phyloP scores from a whole-genome alignment of 2,329 filamentous ascomycete species.

The Ceratocystiopsis sp. region DNA sequence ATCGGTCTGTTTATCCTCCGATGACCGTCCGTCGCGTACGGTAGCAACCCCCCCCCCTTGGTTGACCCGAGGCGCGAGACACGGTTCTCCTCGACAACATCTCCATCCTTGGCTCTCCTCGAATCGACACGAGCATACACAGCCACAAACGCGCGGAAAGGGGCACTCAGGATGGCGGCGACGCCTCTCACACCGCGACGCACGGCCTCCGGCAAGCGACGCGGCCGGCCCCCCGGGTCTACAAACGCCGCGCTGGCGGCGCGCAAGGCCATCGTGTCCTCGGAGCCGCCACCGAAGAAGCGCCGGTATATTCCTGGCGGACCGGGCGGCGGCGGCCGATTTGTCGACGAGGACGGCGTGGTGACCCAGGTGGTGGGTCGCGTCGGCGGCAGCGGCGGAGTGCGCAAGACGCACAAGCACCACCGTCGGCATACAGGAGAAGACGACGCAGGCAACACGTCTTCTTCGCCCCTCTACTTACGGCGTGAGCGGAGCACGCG shows the following conservation, averaged over 20 bases:
- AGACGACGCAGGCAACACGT: constrained; percentile 11
- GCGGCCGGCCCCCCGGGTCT: constrained; percentile 25
- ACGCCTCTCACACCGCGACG: constrained; percentile 22
- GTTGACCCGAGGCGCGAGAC: no score
- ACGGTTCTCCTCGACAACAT: no score
- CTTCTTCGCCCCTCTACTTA: constrained; percentile 28
- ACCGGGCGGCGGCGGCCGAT: constrained; percentile 70
- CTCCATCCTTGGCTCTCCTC: neutral
- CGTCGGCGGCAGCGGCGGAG: constrained; percentile 33
- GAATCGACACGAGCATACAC: neutral
- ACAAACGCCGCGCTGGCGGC: constrained; percentile 17
- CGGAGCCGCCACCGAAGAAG: constrained; percentile 51
- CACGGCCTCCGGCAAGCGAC: constrained; percentile 25
- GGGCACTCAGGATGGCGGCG: constrained; percentile 12
- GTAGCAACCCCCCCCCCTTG: no score
- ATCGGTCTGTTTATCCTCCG: no score
- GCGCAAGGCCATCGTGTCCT: constrained; percentile 20
- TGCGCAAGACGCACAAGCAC: constrained; percentile 23
- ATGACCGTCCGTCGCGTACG: no score
- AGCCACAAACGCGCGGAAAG: no score
- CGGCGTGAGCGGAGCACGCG: constrained; percentile 41
- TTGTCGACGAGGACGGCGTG: constrained; percentile 54
- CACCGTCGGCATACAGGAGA: no score
- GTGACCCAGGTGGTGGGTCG: constrained; percentile 11
- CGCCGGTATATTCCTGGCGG: constrained; percentile 73